Evolutionary conservation across 768 basidiomycete genomes (phyloP), one percentile per base, ranked within the genome.

Genomic region (Lactarius trivialis): DNA sequence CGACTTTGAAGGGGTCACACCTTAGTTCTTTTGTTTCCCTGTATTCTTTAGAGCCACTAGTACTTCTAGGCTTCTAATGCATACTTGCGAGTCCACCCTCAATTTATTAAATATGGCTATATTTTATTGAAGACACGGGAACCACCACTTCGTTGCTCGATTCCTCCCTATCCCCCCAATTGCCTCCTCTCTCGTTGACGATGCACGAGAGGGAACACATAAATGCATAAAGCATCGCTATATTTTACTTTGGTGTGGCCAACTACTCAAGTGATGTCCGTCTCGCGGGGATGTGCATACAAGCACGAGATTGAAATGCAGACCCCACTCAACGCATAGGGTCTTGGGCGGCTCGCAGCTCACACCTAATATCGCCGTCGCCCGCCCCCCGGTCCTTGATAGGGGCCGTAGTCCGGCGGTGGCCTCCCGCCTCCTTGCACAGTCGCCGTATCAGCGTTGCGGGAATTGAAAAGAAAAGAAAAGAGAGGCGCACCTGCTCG

Each of bases 391-490:
- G 89, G 91, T n/a, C 89, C 89, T 71, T 86, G 86, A 67, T 92
- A 92, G 19, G 91, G 91, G 9, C 90, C 85, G 66, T 92, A 93
- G 75, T 93, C 90, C 43, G 90, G 91, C 21, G 91, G 89, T 30
- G 90, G 90, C 34, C 90, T 81, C 15, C 85, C 86, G 64, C 78
- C 85, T 81, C 51, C 57, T 60, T 9, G 26, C 9, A 55, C 56
- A 60, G n/a, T 55, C 48, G 24, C 11, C 9, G 43, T 60, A 11
- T 49, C 30, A 56, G 56, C 36, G 52, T 56, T 45, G 21, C 55
- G 56, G 45, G 5, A 4, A 41, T 30, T 5, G 12, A n/a, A 49
- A 39, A 15, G 17, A 41, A 55, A 57, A 9, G 34, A 37, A 12
- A 50, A 5, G 30, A 4, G 19, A 26, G 19, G 71, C 79, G 32